These are phyloP conservation scores for Paraconiothyrium brasiliense DNA, from an alignment of 2,329 filamentous ascomycete genomes.

Conservation along the genomic window DNA sequence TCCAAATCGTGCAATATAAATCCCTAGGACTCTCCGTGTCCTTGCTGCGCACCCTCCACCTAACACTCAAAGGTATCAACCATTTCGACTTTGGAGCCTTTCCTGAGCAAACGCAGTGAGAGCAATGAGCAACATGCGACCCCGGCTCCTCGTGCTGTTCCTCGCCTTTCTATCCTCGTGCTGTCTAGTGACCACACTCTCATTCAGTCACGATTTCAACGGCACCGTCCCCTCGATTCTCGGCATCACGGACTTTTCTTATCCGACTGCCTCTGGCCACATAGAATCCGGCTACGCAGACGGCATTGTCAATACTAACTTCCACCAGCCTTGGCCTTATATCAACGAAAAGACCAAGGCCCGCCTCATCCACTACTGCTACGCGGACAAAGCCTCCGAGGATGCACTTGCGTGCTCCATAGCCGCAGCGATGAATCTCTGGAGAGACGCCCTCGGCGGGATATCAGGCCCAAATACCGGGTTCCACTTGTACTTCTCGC, in stretches of 20 bases:
- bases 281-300: constrained; percentile 8
- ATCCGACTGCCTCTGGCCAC: neutral
- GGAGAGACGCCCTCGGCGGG: constrained; percentile 1
- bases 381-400: constrained; percentile 7
- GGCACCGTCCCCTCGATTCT: constrained; percentile 10
- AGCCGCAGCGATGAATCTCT: neutral
- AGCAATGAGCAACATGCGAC: neutral
- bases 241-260: constrained; percentile 4
- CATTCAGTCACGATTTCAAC: constrained; percentile 4
- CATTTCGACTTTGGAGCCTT: neutral
- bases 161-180: neutral
- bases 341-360: too few relatives aligned
- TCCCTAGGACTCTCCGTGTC: neutral
- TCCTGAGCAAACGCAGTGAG: neutral
- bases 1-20: neutral
- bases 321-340: constrained; percentile 12
- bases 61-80: neutral
- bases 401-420: neutral
- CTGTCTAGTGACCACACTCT: neutral
- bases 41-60: neutral
- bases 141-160: neutral
- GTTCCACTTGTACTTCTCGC: neutral
- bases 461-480: neutral
- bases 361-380: constrained; percentile 2
- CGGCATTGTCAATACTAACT: constrained; percentile 2